Evolutionary conservation across 1,284 basidiomycete genomes (phyloP).

Genomic region (Austroboletus niveus): DNA sequence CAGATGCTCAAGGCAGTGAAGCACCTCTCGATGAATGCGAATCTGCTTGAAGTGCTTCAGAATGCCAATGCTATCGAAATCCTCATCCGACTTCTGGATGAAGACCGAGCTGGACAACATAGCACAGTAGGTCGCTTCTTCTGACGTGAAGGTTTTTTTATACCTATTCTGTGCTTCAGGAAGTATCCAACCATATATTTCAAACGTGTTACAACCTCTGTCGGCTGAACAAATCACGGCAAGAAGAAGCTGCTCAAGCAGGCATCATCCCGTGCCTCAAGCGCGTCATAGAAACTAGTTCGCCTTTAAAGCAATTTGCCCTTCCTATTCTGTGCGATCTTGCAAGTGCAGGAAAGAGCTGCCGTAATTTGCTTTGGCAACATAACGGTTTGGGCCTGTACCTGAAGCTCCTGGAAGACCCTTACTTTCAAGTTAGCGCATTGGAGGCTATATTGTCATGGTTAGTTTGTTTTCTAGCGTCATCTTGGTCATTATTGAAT

Average conservation of each 20-base stretch:
- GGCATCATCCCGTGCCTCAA: slow-evolving; percentile 92
- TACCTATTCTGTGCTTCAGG: slow-evolving; percentile 46
- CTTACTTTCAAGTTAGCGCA: slow-evolving; percentile 94
- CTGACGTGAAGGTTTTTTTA: not conserved
- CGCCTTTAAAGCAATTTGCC: slow-evolving; percentile 94
- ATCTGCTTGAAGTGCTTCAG: slow-evolving; percentile 88
- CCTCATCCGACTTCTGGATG: slow-evolving; percentile 79
- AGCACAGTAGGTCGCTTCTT: slow-evolving; percentile 62
- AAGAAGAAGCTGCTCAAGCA: slow-evolving; percentile 95
- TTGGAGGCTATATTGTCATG: slow-evolving; percentile 90
- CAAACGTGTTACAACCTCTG: slow-evolving; percentile 95
- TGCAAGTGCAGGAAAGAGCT: slow-evolving; percentile 89
- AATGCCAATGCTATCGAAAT: slow-evolving; percentile 95
- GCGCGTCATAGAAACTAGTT: slow-evolving; percentile 81
- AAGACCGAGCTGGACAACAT: slow-evolving; percentile 76
- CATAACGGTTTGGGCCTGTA: slow-evolving; percentile 84
- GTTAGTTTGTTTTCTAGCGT: slow-evolving; percentile 43
- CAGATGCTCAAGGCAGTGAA: slow-evolving; percentile 94
- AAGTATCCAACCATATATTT: slow-evolving; percentile 92
- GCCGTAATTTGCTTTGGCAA: slow-evolving; percentile 85
- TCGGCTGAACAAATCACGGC: slow-evolving; percentile 88
- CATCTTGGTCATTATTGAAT: slow-evolving; percentile 4
- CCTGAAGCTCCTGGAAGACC: slow-evolving; percentile 82
- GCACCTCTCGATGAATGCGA: slow-evolving; percentile 91
- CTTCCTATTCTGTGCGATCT: slow-evolving; percentile 95